Evolutionary conservation across 2,329 filamentous ascomycete species (phyloP).

Genomic region (Fusarium nematophilum): DNA sequence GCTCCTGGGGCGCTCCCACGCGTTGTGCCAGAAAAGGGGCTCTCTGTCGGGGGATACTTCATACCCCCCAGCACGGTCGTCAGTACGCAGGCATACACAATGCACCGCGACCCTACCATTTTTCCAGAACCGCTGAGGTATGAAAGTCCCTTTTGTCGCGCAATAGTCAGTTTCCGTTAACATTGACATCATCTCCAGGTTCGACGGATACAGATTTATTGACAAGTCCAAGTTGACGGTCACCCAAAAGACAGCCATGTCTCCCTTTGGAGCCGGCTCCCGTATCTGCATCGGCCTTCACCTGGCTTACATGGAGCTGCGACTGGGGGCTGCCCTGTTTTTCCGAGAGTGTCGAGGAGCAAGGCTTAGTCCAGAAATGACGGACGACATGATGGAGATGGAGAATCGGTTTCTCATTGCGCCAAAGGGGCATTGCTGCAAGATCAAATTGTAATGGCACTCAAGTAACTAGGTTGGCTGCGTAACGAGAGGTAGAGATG

Average conservation of each 20-base stretch:
- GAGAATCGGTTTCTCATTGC: no score
- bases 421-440: no score
- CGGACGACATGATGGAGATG: slow-evolving; percentile 25
- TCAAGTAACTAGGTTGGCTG: no score
- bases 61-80: background rate
- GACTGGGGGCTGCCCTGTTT: slow-evolving; percentile 19
- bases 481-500: no score
- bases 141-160: background rate
- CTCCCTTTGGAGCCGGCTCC: slow-evolving; percentile 25
- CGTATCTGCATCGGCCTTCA: slow-evolving; percentile 27
- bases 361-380: background rate
- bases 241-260: background rate
- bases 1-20: slow-evolving; percentile 23
- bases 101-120: slow-evolving; percentile 6
- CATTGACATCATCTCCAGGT: no score
- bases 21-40: background rate
- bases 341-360: slow-evolving; percentile 23
- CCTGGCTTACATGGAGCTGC: slow-evolving; percentile 26
- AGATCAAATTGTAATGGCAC: no score
- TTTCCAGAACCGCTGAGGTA: slow-evolving; percentile 13
- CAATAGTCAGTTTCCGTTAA: background rate
- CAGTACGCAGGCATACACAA: slow-evolving; percentile 23
- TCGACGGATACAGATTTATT: no score
- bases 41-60: background rate
- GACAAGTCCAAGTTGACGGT: no score